Base-by-base conservation (phyloP, 345 rosid genomes). In the Combretum micranthum region DNA sequence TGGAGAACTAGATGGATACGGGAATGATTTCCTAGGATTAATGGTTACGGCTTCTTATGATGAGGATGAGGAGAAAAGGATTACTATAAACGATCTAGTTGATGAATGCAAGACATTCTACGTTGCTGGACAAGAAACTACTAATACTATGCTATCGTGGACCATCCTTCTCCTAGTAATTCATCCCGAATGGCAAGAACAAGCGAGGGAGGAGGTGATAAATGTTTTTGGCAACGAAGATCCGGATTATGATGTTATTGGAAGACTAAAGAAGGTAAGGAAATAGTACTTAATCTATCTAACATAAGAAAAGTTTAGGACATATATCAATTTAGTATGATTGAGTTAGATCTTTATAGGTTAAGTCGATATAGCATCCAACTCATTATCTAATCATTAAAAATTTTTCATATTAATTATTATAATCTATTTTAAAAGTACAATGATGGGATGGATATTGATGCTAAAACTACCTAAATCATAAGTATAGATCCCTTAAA, bases 41-140 rank as follows among this genome's bases (percentile, higher is more conserved):
- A 76, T 75, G 19, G 2, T 75, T 14, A 44, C 64, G 44, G 68
- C 69, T 22, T 43, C 21, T 20, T 63, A 54, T 15, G 68, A 65
- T 13, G 26, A 47, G 1, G 70, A 67, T 44, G n/a, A 22, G 51
- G 13, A 11, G 14, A 54, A 50, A 47, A 64, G 58, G 55, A 64
- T 75, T 47, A 47, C 66, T 7, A 15, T 61, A 0, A 53, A 49
- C 2, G 57, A 71, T 21, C 2, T 74, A n/a, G 20, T 78, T 16
- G 87, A 74, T 22, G 83, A 78, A 60, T 77, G 83, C 70, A 76
- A 69, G 67, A 55, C 68, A 5, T 71, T 80, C 59, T 73, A 69
- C 46, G 4, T 70, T 52, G 76, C 42, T 0, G 75, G 81, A 20
- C 80, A 66, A 2, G 80, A 70, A 56, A 75, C 77, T 5, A 66